Percentiles rank a stretch among this genome's conserved stretches.
These are phyloP conservation scores for Pisolithus microcarpus DNA, from an alignment of 768 basidiomycete genomes.

Conservation along the genomic window DNA sequence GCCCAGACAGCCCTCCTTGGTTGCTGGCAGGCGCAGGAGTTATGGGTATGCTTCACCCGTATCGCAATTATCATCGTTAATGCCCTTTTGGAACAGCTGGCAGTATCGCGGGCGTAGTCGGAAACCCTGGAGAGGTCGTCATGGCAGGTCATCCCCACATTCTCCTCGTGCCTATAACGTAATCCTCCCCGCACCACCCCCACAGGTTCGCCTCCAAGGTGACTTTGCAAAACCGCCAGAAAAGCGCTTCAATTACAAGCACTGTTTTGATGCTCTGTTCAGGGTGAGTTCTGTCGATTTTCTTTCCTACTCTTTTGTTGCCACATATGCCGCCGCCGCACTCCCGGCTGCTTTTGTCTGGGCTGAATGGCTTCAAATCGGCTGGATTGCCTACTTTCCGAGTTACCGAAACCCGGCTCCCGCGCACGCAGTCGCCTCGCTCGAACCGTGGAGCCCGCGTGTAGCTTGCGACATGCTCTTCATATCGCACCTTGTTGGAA, in stretches of 20 bases:
- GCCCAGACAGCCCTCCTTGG: constrained; percentile 64
- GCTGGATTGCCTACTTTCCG: too few relatives aligned
- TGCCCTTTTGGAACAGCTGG: constrained; percentile 48
- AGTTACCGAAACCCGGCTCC: too few relatives aligned
- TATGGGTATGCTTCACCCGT: constrained; percentile 56
- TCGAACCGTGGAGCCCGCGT: too few relatives aligned
- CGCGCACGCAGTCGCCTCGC: too few relatives aligned
- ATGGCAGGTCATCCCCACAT: constrained; percentile 39
- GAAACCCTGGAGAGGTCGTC: constrained; percentile 81
- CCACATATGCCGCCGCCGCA: not conserved
- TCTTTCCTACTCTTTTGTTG: not conserved
- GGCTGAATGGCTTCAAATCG: too few relatives aligned
- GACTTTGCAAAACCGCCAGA: constrained; percentile 86
- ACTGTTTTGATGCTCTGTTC: constrained; percentile 83
- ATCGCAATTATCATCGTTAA: not conserved
- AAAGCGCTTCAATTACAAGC: constrained; percentile 85
- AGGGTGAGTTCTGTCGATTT: constrained; percentile 46
- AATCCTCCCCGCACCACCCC: not conserved
- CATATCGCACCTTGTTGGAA: too few relatives aligned
- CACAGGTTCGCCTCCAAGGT: constrained; percentile 73
- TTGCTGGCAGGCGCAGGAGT: constrained; percentile 75
- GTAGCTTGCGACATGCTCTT: too few relatives aligned
- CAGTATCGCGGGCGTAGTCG: constrained; percentile 78
- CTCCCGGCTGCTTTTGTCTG: not conserved
- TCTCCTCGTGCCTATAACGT: constrained; percentile 4